phyloP scores from a whole-genome alignment of 2,329 filamentous ascomycete genomes.

The Colletotrichum scovillei region DNA sequence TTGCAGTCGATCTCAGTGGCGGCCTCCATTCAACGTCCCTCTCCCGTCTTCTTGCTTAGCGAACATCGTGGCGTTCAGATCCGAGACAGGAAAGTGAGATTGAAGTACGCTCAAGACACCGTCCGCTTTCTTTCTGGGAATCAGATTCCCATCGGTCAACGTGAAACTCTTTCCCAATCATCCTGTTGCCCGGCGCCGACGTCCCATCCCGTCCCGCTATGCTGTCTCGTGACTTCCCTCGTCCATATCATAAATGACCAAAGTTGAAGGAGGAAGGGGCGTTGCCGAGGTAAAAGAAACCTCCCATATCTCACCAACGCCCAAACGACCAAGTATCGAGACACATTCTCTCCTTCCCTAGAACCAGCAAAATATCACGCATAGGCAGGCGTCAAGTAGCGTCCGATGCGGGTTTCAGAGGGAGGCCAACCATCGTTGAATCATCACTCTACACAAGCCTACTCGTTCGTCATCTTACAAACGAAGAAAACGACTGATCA shows the following conservation, averaged over 20 bases:
- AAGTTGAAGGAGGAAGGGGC: constrained; percentile 10
- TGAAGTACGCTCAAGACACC: background rate
- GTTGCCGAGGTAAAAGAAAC: background rate
- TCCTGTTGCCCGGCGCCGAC: background rate
- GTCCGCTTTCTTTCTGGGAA: constrained; percentile 18
- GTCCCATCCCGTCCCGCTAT: background rate
- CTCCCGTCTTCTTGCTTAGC: background rate
- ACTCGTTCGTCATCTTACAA: background rate
- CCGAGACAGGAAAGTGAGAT: constrained; percentile 22
- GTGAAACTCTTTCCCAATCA: background rate
- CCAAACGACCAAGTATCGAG: background rate
- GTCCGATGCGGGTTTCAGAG: background rate
- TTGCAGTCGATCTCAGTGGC: background rate
- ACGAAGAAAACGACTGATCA: constrained; percentile 22
- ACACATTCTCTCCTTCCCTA: background rate
- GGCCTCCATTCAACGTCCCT: background rate
- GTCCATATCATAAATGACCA: constrained; percentile 28
- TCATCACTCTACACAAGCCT: background rate
- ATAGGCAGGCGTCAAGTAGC: background rate
- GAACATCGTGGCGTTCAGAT: constrained; percentile 1
- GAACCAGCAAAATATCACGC: background rate
- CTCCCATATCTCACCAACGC: background rate
- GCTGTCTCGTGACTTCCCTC: constrained; percentile 5
- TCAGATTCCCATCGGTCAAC: background rate
- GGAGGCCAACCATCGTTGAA: background rate